Evolutionary conservation across 192 early-diverging fungal genomes (phyloP).

Genomic region (Rhizoclosmatium sp.): DNA sequence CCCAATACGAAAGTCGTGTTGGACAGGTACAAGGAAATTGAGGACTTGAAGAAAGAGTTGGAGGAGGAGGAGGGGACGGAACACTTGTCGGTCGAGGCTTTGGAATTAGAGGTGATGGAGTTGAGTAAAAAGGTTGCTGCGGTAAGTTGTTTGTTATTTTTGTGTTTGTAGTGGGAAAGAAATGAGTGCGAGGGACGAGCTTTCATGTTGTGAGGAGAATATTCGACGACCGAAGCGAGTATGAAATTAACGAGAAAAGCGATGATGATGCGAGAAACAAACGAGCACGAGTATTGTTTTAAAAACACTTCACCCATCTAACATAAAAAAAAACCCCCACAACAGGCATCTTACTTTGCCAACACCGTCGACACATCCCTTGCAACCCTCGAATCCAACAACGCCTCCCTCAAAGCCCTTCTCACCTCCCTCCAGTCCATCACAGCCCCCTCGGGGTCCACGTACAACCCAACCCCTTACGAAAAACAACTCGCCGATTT

Average conservation of each 20-base stretch:
- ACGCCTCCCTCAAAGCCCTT: conserved; percentile 30
- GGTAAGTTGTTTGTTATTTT: conserved; percentile 4
- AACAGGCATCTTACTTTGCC: conserved; percentile 1
- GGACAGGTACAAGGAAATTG: conserved; percentile 20
- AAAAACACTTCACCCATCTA: not conserved
- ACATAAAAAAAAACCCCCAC: too few relatives aligned
- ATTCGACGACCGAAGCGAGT: not conserved
- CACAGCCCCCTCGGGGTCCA: not conserved
- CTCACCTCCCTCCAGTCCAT: conserved; percentile 21
- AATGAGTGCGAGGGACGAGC: too few relatives aligned
- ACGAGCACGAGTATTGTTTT: not conserved
- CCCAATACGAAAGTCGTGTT: conserved; percentile 56
- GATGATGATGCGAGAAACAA: not conserved
- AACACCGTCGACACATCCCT: not conserved
- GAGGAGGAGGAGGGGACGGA: conserved; percentile 17
- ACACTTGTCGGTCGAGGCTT: conserved; percentile 25
- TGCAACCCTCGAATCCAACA: not conserved
- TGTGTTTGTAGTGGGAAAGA: not conserved
- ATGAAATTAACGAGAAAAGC: not conserved
- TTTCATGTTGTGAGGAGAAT: not conserved
- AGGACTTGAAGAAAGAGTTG: conserved; percentile 12
- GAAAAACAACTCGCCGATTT: not conserved
- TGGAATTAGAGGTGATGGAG: conserved; percentile 41
- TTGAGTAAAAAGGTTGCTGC: conserved; percentile 14
- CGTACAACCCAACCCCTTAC: not conserved